Conservation (phyloP, 257 asterid species). For the Nicotiana tabacum region DNA sequence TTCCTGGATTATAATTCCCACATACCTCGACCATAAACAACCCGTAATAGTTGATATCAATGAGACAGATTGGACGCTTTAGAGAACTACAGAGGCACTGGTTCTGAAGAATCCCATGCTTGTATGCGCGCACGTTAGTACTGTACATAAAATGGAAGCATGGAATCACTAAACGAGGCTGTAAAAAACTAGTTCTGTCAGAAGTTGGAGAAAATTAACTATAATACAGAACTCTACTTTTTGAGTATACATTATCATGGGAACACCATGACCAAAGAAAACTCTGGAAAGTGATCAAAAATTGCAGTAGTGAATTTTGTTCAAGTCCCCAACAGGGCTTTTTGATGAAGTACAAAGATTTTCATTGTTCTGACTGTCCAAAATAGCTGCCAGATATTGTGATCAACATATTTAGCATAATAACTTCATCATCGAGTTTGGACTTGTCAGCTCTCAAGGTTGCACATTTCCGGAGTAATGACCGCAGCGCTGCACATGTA, state of each 20-base stretch:
- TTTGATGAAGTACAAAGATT: neutral
- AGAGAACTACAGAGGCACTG: neutral
- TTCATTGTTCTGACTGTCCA: constrained; percentile 67
- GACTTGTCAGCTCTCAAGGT: constrained; percentile 65
- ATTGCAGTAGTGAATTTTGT: neutral
- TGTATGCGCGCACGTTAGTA: neutral
- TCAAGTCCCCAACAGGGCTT: neutral
- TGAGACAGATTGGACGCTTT: too few relatives aligned
- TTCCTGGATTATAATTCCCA: too few relatives aligned
- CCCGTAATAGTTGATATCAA: neutral
- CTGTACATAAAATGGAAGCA: neutral
- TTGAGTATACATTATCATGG: neutral
- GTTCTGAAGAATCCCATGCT: too few relatives aligned
- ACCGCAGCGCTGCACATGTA: constrained; percentile 73
- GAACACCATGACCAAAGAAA: neutral
- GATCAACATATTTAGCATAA: constrained; percentile 61
- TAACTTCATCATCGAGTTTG: constrained; percentile 57
- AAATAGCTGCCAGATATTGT: constrained; percentile 75
- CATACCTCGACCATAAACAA: neutral
- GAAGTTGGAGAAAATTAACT: neutral
- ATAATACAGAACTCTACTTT: neutral
- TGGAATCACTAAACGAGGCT: neutral
- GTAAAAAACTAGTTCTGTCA: neutral
- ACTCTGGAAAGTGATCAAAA: neutral
- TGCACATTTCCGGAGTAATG: constrained; percentile 78